Percentiles rank a stretch among this genome's conserved stretches.
phyloP scores from a whole-genome alignment of 1,139 yeast genomes.

The Nakaseomyces nivariensis region DNA sequence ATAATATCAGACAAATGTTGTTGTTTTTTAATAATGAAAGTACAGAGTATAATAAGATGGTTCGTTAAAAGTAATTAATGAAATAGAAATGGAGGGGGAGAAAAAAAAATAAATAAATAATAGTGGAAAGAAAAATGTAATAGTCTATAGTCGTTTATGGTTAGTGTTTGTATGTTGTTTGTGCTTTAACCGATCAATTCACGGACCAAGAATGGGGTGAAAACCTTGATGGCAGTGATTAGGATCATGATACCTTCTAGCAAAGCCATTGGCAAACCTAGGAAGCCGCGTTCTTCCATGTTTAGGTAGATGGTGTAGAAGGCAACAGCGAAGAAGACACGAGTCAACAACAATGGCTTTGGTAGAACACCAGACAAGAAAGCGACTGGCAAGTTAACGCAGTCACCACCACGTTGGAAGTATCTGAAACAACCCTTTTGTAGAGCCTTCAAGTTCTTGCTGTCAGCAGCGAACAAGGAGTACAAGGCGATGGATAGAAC shows the following conservation, averaged over 20 bases:
- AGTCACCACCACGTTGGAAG: conserved; percentile 75
- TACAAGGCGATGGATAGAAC: conserved; percentile 86
- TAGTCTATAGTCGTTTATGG: not conserved
- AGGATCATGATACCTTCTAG: conserved; percentile 60
- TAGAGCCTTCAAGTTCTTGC: conserved; percentile 49
- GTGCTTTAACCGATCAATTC: conserved; percentile 31
- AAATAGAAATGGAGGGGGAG: not conserved
- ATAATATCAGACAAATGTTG: no score
- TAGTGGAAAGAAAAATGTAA: not conserved
- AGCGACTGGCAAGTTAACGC: conserved; percentile 70
- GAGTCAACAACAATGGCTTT: conserved; percentile 60
- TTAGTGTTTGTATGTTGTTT: not conserved
- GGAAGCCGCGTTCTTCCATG: conserved; percentile 51
- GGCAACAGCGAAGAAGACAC: conserved; percentile 86
- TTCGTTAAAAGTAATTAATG: not conserved
- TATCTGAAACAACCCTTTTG: conserved; percentile 87
- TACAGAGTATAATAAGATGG: not conserved
- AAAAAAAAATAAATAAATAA: not conserved
- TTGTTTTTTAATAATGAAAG: no score
- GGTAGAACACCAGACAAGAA: conserved; percentile 77
- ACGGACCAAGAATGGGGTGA: conserved; percentile 57
- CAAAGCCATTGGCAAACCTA: conserved; percentile 65
- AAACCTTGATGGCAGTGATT: conserved; percentile 65
- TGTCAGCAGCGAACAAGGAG: conserved; percentile 82
- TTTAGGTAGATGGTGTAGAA: conserved; percentile 70